Evolutionary conservation across 306 rosid genomes (phyloP), one percentile per base, ranked within the genome.

Genomic region (Boehmeria nivea): DNA sequence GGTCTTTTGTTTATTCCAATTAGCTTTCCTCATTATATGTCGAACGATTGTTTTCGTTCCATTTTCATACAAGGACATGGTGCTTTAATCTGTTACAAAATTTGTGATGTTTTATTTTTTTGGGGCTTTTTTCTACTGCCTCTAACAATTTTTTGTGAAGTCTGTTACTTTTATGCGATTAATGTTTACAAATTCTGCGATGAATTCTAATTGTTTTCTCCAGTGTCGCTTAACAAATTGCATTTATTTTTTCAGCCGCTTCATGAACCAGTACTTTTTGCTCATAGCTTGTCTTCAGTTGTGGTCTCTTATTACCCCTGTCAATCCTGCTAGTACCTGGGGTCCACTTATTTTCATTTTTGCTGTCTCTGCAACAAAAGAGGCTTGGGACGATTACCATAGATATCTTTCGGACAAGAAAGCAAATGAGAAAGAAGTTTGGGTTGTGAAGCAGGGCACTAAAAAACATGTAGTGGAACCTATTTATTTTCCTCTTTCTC

Each of bases 241-340:
- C 59, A 7, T n/a, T 38, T 57, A 56, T 48, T 51, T 59, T 80
- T 78, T 60, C 93, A 91, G 99, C 85, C 96, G 99, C 64, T 91
- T 91, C 81, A 91, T 91, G 99, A 91, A 91, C 76, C 99, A 87
- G 78, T 91, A 91, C 81, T 91, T 91, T 82, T 75, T 91, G 82
- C 71, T 91, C 71, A 91, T 91, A 74, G 99, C 99, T 25, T 91
- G 99, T 79, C 89, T 91, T 73, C 99, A 91, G 81, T 72, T 91
- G 48, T 91, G 99, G 99, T 72, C 99, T 28, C 96, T 91, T 57
- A 91, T 91, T 17, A 91, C 99, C 65, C 99, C 99, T 18, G 99
- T 91, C 54, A 91, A 91, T 79, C 99, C 99, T 48, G 99, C 96
- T 66, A 91, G 99, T 63, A 91, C 99, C 37, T 91, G 99, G 99